Percentiles rank a stretch among this genome's conserved stretches.
Evolutionary conservation across 1,139 yeast genomes (phyloP).

Genomic region (Taphrina communis): DNA sequence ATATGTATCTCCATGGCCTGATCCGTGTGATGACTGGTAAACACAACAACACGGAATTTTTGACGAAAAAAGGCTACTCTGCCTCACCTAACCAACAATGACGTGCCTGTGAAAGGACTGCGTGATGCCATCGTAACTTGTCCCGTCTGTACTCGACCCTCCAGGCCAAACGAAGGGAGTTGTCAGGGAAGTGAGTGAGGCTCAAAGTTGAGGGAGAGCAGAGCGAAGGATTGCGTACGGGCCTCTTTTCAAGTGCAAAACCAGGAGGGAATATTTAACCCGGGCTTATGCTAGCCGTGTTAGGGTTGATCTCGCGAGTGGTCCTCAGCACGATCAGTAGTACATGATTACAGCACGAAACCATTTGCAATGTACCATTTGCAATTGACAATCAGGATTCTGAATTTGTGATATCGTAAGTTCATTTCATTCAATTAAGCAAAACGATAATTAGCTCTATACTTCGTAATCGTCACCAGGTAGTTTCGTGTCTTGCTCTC

Average conservation of each 20-base stretch:
- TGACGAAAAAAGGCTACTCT: constrained; percentile 7
- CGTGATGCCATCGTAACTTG: constrained; percentile 20
- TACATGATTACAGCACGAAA: too few relatives aligned
- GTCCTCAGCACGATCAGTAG: too few relatives aligned
- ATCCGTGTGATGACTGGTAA: background rate
- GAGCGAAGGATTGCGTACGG: background rate
- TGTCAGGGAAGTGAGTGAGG: constrained; percentile 34
- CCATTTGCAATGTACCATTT: background rate
- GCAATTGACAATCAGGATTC: background rate
- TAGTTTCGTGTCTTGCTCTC: background rate
- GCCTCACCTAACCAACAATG: constrained; percentile 33
- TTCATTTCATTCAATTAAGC: too few relatives aligned
- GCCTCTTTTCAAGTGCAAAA: background rate
- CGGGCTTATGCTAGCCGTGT: background rate
- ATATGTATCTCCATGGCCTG: constrained; percentile 26
- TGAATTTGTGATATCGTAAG: too few relatives aligned
- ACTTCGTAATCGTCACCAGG: background rate
- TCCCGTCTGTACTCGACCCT: constrained; percentile 28
- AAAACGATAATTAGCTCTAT: too few relatives aligned
- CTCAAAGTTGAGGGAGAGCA: constrained; percentile 18
- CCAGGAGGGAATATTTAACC: background rate
- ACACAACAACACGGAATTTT: constrained; percentile 9
- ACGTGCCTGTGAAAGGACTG: constrained; percentile 14
- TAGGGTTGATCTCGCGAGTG: background rate
- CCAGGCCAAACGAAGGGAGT: constrained; percentile 25